Base-by-base conservation (phyloP, 768 basidiomycete genomes). In the Lactifluus echinatus region DNA sequence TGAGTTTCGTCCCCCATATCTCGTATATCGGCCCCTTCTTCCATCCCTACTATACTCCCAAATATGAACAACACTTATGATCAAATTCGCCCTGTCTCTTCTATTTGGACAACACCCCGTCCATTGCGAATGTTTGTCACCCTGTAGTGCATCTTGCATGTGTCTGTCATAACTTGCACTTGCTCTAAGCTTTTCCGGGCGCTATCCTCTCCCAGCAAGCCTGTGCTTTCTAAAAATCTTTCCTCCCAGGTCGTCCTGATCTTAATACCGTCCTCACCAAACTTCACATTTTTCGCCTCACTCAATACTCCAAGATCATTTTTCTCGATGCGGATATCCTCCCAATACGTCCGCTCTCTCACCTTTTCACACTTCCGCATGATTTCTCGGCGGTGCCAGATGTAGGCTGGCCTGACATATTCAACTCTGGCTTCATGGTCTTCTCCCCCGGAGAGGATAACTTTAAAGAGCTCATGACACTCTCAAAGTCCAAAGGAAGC, bases 381-480 rank as follows among this genome's bases (percentile, higher is more conserved):
- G 84, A 89, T 60, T 93, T 99, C 68, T 86, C 93, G 40, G 96
- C 96, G 8, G 89, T 85, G 8, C 93, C 96, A 11, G 96, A 99
- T 70, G 90, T 93, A 31, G 96, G 96, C 64, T 99, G 96, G 96
- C 96, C 96, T 39, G 96, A 99, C 72, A 94, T 96, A 60, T 99
- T 99, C 76, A 99, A 99, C 70, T 95, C 94, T 23, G 96, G 96
- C 37, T 85, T 98, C 45, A 79, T 99, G 72, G 93, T 98, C 50
- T 71, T 93, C 36, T 77, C 81, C 52, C 93, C 93, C 1, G 83
- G 84, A 10, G 79, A 88, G 64, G 82, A 85, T 61, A 93, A 93
- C 67, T 99, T 95, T 69, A 74, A 77, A 7, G 78, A 87, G 50
- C 75, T 98, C 56, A 78, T 76, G 59, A 72, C 78, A 15, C 76